Conservation (phyloP, 257 asterid genomes). For the Fraxinus quadrangulata region DNA sequence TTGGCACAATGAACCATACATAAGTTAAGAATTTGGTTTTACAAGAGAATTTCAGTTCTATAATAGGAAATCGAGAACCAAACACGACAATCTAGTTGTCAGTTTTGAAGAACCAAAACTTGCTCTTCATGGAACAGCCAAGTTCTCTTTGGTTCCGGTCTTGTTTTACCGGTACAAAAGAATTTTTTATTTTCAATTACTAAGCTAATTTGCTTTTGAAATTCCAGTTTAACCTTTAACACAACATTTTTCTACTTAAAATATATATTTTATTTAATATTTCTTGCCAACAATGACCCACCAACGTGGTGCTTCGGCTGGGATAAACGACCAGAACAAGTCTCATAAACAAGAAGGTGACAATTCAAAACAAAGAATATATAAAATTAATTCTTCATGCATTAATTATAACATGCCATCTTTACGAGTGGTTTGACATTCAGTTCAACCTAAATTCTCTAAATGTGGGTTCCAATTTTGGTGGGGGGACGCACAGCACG, state of each 20-base stretch:
- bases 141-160: neutral
- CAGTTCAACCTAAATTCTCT: neutral
- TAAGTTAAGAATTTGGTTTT: neutral
- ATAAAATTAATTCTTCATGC: neutral
- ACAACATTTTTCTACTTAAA: too few relatives aligned
- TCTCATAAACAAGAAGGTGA: neutral
- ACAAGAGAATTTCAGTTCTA: slow-evolving; percentile 1
- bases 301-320: neutral
- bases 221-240: neutral
- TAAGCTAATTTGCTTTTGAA: neutral
- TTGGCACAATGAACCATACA: neutral
- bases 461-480: neutral
- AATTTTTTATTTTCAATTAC: neutral
- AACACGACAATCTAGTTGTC: neutral
- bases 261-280: neutral
- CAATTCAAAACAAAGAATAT: neutral
- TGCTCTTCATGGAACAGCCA: neutral
- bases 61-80: neutral
- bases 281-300: neutral
- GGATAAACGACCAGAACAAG: neutral
- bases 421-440: neutral
- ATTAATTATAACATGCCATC: neutral
- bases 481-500: neutral
- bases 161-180: neutral
- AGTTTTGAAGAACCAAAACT: neutral